A percentile compares a stretch with the other conserved stretches of the same genome.
Conservation (phyloP, 345 rosid species). For the Heritiera fomes region DNA sequence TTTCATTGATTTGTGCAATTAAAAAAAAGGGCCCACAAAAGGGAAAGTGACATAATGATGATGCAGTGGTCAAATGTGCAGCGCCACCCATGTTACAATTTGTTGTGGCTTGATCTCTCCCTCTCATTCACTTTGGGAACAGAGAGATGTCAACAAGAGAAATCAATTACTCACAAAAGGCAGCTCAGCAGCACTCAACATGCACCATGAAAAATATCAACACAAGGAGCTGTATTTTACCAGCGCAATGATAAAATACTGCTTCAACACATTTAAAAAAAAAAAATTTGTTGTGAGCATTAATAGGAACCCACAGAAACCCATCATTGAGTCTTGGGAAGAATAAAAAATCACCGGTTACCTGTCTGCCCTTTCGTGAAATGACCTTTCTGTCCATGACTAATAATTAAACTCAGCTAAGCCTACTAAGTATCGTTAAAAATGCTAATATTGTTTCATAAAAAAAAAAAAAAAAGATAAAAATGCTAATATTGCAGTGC, state of each 20-base stretch:
- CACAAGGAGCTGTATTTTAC: conserved; percentile 15
- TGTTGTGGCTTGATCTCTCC: neutral
- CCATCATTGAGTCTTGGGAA: neutral
- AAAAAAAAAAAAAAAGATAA: neutral
- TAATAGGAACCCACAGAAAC: neutral
- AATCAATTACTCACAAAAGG: conserved; percentile 14
- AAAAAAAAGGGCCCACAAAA: neutral
- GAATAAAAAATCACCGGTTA: neutral
- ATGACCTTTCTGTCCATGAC: neutral
- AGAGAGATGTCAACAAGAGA: conserved; percentile 32
- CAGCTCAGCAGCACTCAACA: conserved; percentile 15
- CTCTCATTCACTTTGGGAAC: conserved; percentile 40
- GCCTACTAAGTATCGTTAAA: too few relatives aligned
- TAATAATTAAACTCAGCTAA: neutral
- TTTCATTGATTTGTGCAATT: too few relatives aligned
- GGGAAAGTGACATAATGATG: conserved; percentile 14
- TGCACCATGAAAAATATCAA: conserved; percentile 25
- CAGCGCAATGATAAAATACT: neutral
- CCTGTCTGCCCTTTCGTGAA: neutral
- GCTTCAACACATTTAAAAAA: neutral
- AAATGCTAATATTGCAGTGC: neutral
- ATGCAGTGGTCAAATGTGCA: neutral
- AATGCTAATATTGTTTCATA: too few relatives aligned
- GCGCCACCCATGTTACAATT: conserved; percentile 26
- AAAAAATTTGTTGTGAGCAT: neutral